These are phyloP conservation scores for Lactarius hatsudake DNA, from an alignment of 768 basidiomycete genomes.

Conservation along the genomic window DNA sequence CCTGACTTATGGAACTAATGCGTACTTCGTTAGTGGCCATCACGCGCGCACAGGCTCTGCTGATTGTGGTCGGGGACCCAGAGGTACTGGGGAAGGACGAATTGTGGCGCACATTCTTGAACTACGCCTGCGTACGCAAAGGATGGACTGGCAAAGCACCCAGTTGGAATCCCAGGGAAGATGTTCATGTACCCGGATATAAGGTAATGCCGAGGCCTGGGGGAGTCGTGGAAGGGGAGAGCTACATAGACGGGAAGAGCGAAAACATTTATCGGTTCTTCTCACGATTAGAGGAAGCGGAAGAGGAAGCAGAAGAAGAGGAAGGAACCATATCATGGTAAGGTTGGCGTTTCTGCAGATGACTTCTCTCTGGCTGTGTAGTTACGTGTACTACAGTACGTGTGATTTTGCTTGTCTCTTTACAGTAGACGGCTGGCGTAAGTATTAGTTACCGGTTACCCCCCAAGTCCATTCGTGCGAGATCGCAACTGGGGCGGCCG, in stretches of 20 bases:
- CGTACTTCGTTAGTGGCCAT: constrained; percentile 48
- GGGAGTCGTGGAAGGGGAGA: neutral
- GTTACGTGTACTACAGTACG: too few relatives aligned
- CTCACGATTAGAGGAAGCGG: neutral
- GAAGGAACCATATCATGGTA: too few relatives aligned
- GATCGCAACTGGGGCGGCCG: too few relatives aligned
- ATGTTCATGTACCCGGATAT: neutral
- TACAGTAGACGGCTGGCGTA: neutral
- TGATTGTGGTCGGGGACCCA: constrained; percentile 63
- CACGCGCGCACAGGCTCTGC: constrained; percentile 61
- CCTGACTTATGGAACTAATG: neutral
- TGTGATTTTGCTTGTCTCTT: neutral
- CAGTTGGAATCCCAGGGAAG: constrained; percentile 37
- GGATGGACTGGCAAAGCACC: constrained; percentile 51
- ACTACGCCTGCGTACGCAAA: constrained; percentile 47
- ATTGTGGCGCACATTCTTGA: constrained; percentile 59
- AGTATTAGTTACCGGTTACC: too few relatives aligned
- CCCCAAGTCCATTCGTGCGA: too few relatives aligned
- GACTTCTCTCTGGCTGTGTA: too few relatives aligned
- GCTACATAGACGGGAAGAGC: constrained; percentile 10
- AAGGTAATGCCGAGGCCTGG: neutral
- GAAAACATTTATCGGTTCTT: too few relatives aligned
- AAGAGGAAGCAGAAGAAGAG: neutral
- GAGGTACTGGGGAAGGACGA: constrained; percentile 54
- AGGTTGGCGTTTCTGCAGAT: too few relatives aligned